Evolutionary conservation across 2,329 filamentous ascomycete genomes (phyloP), one percentile per base, ranked within the genome.

Genomic region (Pseudopithomyces chartarum): DNA sequence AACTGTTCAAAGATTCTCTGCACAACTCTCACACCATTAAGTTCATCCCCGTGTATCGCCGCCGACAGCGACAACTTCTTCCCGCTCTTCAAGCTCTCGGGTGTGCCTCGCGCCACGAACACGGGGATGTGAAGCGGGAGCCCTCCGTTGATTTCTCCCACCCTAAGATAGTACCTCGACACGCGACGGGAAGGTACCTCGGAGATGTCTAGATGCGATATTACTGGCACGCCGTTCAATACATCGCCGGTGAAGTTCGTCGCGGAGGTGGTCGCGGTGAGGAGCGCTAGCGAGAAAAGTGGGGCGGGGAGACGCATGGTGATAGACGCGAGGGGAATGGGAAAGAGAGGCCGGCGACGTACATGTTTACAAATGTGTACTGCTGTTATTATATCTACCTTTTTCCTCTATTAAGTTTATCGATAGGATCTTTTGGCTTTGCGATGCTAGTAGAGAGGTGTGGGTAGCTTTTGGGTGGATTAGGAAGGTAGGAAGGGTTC

Each of bases 31-130:
- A 77, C 71, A 0, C 71, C 70, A 54, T 76, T 76, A 22, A 78
- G 58, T 55, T 78, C 74, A 44, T 78, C 74, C 19, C 75, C 75
- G 52, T 78, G 75, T 4, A 77, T 76, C 1, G 74, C 69, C 20
- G 70, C 73, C 11, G 74, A 75, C 5, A 78, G 61, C 1, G 71
- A 74, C 23, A 77, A 58, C 55, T 73, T 77, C 58, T 72, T 71
- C 3, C 74, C 75, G 1, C 59, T 70, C 23, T 73, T 58, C 13
- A 77, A 59, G 46, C 70, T 75, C 44, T 75, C 73, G 15, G 69
- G 61, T 23, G 73, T 71, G 34, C 75, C 76, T 11, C 75, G 68
- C 19, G 75, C 75, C 7, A 77, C 73, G 54, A 77, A 69, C 0
- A 77, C 66, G 2, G 76, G 75, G 10, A 77, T 67, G 46, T 76